phyloP scores from a whole-genome alignment of 169 alveolate genomes.

The Plasmodium yoelii region DNA sequence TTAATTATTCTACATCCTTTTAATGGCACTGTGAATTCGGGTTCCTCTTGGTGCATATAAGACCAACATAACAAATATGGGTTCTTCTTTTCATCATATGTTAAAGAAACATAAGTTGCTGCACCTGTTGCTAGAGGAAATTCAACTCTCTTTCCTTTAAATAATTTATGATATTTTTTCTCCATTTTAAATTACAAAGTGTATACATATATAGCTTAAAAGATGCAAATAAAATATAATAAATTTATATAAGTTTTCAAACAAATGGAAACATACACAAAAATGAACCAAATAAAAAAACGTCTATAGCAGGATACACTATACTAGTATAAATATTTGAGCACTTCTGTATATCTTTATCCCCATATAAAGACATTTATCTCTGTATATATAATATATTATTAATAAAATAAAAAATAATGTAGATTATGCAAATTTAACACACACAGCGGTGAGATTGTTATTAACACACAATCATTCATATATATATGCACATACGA shows the following conservation, averaged over 20 bases:
- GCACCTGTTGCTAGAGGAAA: conserved; percentile 77
- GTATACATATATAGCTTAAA: neutral
- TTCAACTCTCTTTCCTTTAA: conserved; percentile 72
- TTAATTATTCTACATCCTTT: conserved; percentile 75
- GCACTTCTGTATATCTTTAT: too few relatives aligned
- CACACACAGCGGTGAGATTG: neutral
- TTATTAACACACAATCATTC: too few relatives aligned
- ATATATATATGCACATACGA: too few relatives aligned
- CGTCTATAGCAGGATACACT: too few relatives aligned
- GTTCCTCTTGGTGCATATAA: conserved; percentile 55
- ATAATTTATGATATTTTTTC: conserved; percentile 62
- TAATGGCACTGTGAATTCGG: conserved; percentile 74
- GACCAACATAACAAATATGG: conserved; percentile 74
- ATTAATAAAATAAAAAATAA: too few relatives aligned
- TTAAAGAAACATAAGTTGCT: conserved; percentile 73
- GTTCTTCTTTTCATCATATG: conserved; percentile 74
- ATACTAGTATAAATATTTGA: too few relatives aligned
- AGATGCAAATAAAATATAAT: too few relatives aligned
- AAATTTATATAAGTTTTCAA: too few relatives aligned
- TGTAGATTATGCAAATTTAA: neutral
- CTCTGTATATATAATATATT: too few relatives aligned
- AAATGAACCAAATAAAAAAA: too few relatives aligned
- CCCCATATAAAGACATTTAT: too few relatives aligned
- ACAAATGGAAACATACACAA: too few relatives aligned
- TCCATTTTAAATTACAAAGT: conserved; percentile 17